Evolutionary conservation across 768 basidiomycete species (phyloP).

Genomic region (Russula sp.): DNA sequence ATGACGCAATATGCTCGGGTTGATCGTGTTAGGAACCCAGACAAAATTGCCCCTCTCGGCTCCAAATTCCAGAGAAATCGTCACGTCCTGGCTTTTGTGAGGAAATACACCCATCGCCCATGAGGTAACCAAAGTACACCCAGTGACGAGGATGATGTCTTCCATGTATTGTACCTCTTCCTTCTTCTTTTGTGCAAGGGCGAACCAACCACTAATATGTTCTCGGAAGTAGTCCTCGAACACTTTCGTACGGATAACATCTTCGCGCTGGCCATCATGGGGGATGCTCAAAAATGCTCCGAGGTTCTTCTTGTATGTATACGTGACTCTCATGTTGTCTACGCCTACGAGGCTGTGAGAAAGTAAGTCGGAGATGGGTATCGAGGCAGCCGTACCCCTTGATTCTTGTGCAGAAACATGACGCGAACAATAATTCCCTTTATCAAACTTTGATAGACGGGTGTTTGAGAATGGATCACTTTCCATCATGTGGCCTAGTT

Average conservation of each 20-base stretch:
- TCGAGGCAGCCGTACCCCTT: no score
- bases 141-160: slow-evolving; percentile 15
- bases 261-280: not conserved
- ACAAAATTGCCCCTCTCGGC: not conserved
- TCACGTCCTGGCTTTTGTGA: not conserved
- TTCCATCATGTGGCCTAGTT: no score
- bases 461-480: no score
- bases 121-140: not conserved
- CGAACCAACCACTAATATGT: not conserved
- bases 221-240: slow-evolving; percentile 12
- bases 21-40: not conserved
- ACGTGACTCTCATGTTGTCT: not conserved
- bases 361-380: no score
- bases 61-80: not conserved
- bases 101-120: no score
- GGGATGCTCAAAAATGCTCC: slow-evolving; percentile 1
- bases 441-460: no score
- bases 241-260: slow-evolving; percentile 4
- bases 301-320: not conserved
- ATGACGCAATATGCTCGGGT: not conserved
- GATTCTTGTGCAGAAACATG: no score
- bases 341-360: no score
- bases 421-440: no score
- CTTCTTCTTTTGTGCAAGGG: not conserved
- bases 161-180: slow-evolving; percentile 7